Base-by-base conservation (phyloP, 768 basidiomycete genomes). In the Amanita exitialis region DNA sequence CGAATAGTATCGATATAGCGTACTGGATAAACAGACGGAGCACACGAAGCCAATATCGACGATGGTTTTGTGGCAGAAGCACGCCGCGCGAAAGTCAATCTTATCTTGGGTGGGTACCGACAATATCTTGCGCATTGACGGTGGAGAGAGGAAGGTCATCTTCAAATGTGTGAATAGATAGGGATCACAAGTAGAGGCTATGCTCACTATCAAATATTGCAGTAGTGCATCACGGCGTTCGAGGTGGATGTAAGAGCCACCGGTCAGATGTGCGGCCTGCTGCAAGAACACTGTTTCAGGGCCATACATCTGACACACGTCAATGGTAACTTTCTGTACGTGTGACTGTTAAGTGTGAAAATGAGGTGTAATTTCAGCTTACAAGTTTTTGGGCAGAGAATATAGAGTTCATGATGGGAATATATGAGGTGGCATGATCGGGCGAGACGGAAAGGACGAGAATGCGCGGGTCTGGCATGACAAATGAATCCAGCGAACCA, bases 321-420 rank as follows among this genome's bases (percentile, higher is more conserved):
- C 96, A 60, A 99, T 95, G 2, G 89, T 90, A 16, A 95, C 88
- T 82, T 90, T 94, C 95, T 97, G 63, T 39, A 51, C 47, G 25
- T 37, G 30, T 49, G 52, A 53, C 43, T 56, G 45, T 41, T 42
- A 44, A 32, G 9, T 23, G 15, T 20, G 25, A 25, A 15, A 42
- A 16, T 47, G 46, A 35, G 36, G 20, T 48, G 38, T 53, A 51
- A 18, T 46, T 23, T 37, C 53, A 51, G 66, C 84, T 58, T 56
- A 90, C 95, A 57, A 92, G 74, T 71, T 99, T 99, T 66, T 99
- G 96, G 4, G 96, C 96, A 15, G 94, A 93, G 68, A 99, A 99
- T 44, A 98, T 98, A 49, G 93, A 85, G 64, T 98, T 98, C 96
- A 99, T 99, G 63, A 98, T 83, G 21, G 95, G 90, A 44, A 98